Evolutionary conservation across 768 basidiomycete species (phyloP), one percentile per base, ranked within the genome.

Genomic region (Phaffia australis): DNA sequence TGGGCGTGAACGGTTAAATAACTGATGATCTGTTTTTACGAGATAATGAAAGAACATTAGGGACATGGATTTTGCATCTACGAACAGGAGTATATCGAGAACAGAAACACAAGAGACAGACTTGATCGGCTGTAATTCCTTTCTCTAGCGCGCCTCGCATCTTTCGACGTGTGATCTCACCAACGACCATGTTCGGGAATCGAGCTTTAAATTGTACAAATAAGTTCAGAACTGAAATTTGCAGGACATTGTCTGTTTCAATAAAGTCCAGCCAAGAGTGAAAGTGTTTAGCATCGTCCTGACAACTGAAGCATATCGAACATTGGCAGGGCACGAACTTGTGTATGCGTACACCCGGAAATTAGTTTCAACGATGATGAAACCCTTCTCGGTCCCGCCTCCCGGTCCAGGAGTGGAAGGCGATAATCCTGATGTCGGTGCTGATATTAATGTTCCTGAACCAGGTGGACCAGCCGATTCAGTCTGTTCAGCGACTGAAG

Each of bases 341-440:
- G 95, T 99, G 77, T 99, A 99, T 5, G 95, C 95, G 75, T 98
- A 99, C 70, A 99, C 79, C 71, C 92, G 87, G 79, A 97, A 98
- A 79, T 99, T 98, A 23, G 95, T 98, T 79, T 99, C 95, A 52
- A 99, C 81, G 71, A 98, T 85, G 71, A 98, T 87, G 79, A 95
- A 98, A 18, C 93, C 90, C 75, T 94, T 75, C 25, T 67, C 66
- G 35, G 61, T 48, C n/a, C 60, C 60, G 23, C 69, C 66, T 48
- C 46, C 81, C 77, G 71, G 85, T 80, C 42, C 65, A 82, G 81
- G 49, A 55, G 82, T 82, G 57, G 80, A 80, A 35, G 48, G 18
- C 18, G 49, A 32, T 29, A 49, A 25, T 30, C 35, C 32, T 19
- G 54, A 48, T 21, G 21, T 15, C 32, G 30, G 56, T 32, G 4